Evolutionary conservation across 257 asterid species (phyloP), one percentile per base, ranked within the genome.

Genomic region (Solanum neorickii): DNA sequence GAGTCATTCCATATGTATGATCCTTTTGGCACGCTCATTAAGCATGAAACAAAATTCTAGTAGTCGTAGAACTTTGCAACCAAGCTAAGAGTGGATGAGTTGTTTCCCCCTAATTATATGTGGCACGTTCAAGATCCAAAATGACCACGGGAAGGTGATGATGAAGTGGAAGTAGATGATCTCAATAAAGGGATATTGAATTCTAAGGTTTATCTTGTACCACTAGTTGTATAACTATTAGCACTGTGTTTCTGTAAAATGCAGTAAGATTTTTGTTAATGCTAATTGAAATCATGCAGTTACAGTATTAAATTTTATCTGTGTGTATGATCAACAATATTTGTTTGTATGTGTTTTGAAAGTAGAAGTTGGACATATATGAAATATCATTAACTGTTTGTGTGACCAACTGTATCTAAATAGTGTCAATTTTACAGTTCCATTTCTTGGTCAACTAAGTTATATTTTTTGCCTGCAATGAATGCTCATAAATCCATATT

Each of bases 61-160:
- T 98, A 14, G 89, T 93, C 35, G 98, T 94, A 7, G 98, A 95
- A 86, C 96, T 95, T 87, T 94, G 99, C 94, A 95, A 94, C 91
- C 98, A 97, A 92, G 98, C 99, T 16, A 98, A 95, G 91, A 3
- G 95, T 95, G 60, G 99, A 97, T 68, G 98, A 97, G 87, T 93
- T 93, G 68, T 89, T 94, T 84, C 98, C 1, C 97, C 98, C 39
- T 2, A 97, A 94, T 88, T 18, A 56, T 56, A 2, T 56, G 65
- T 56, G 65, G 65, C 65, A 56, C 20, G 65, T 56, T 56, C n/a
- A 56, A 56, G 65, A 56, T 18, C 65, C 65, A 56, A 56, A 6
- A 52, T 4, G 62, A 16, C 39, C 39, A 35, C 39, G 62, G 23
- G 62, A 52, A 52, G 62, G 62, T 52, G 62, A 6, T 52, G 62